Percentiles rank a stretch among this genome's conserved stretches.
phyloP scores from a whole-genome alignment of 2,329 filamentous ascomycete genomes.

The Pleomassaria siparia region DNA sequence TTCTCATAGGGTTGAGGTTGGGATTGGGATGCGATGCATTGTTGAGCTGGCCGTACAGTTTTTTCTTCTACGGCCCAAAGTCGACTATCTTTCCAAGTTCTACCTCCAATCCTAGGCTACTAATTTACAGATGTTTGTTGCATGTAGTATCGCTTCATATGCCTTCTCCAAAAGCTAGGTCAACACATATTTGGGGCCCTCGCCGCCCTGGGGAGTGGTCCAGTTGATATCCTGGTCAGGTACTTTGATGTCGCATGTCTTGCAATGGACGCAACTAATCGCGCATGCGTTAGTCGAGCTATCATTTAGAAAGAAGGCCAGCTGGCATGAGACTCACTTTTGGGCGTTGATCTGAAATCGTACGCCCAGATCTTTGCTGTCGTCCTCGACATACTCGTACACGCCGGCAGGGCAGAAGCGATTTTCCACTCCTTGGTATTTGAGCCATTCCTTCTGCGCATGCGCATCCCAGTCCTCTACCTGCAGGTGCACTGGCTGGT shows the following conservation, averaged over 20 bases:
- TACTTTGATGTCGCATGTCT: conserved; percentile 99
- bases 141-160: not conserved
- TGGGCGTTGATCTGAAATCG: conserved; percentile 97
- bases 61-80: not conserved
- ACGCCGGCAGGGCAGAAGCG: conserved; percentile 96
- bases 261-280: conserved; percentile 93
- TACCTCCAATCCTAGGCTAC: not conserved
- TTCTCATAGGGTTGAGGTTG: not conserved
- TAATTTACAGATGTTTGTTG: conserved; percentile 1
- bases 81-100: not conserved
- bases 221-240: conserved; percentile 95
- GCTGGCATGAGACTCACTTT: conserved; percentile 67
- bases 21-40: not conserved
- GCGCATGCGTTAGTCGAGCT: conserved; percentile 28
- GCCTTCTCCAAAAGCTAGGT: conserved; percentile 40
- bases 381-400: conserved; percentile 96
- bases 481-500: conserved; percentile 94
- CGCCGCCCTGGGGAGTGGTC: conserved; percentile 87
- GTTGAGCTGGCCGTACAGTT: not conserved
- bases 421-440: conserved; percentile 91
- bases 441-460: conserved; percentile 77
- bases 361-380: conserved; percentile 81
- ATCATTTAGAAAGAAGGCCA: not conserved
- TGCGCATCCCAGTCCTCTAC: conserved; percentile 95
- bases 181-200: conserved; percentile 67